Conservation (phyloP, 352 stramenopile genomes). For the Pythium utonaiense region DNA sequence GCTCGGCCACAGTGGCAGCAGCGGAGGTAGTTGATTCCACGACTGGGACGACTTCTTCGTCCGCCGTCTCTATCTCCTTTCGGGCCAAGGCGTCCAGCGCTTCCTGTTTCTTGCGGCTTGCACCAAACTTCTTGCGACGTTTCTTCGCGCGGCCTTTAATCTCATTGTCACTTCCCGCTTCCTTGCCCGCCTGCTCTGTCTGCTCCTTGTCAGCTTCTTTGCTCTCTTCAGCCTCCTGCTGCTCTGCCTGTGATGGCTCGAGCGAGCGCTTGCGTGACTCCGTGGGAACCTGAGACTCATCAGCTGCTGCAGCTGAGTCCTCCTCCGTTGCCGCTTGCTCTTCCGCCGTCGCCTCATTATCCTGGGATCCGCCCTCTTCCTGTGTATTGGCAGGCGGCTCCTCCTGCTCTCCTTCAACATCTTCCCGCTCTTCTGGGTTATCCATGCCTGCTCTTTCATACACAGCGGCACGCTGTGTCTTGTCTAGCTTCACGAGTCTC, state of each 20-base stretch:
- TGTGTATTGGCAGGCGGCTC: not conserved
- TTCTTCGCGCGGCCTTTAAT: conserved; percentile 20
- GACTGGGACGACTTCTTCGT: not conserved
- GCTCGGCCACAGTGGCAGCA: not conserved
- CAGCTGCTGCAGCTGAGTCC: not conserved
- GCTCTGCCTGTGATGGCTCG: not conserved
- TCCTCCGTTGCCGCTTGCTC: not conserved
- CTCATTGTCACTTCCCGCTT: not conserved
- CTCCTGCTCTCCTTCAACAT: not conserved
- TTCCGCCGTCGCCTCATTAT: not conserved
- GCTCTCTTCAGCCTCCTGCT: not conserved
- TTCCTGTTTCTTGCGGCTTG: not conserved
- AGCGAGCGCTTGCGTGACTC: not conserved
- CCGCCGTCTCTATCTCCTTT: not conserved
- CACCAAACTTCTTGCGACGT: conserved; percentile 1
- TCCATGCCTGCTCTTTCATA: conserved; percentile 1
- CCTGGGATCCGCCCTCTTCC: not conserved
- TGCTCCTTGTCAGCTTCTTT: not conserved
- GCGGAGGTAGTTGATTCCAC: not conserved
- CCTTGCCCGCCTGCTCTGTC: not conserved
- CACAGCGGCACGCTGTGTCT: conserved; percentile 22
- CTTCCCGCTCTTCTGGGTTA: not conserved
- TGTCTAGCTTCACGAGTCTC: conserved; percentile 34
- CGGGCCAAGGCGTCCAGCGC: not conserved
- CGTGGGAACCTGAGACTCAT: not conserved